Conservation (phyloP, 805 yeast species). For the Starmerella powellii region DNA sequence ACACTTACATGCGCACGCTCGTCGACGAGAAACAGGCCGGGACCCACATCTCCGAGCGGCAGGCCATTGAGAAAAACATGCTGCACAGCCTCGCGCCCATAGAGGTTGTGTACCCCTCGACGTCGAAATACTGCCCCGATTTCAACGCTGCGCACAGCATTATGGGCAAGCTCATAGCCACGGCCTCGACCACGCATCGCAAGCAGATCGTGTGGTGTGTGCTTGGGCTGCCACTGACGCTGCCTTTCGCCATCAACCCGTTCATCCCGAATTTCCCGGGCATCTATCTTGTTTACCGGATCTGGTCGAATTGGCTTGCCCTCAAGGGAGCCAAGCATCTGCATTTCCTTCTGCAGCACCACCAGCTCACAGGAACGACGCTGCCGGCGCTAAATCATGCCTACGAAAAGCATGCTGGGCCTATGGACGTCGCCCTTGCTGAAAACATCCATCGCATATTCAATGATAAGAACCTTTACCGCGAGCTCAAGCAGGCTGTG, state of each 20-base stretch:
- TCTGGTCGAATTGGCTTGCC: conserved; percentile 77
- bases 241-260: conserved; percentile 73
- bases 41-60: conserved; percentile 13
- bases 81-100: conserved; percentile 25
- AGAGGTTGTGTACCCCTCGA: conserved; percentile 39
- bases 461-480: conserved; percentile 6
- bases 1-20: conserved; percentile 44
- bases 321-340: conserved; percentile 61
- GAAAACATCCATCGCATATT: conserved; percentile 11
- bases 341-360: conserved; percentile 38
- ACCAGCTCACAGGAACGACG: conserved; percentile 30
- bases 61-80: conserved; percentile 17
- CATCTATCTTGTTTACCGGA: conserved; percentile 65
- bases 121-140: conserved; percentile 24
- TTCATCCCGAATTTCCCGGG: conserved; percentile 90
- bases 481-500: conserved; percentile 20
- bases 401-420: conserved; percentile 1
- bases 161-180: conserved; percentile 34
- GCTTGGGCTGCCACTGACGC: conserved; percentile 57
- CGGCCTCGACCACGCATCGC: conserved; percentile 42
- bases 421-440: conserved; percentile 5
- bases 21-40: conserved; percentile 28
- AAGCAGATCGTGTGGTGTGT: conserved; percentile 44
- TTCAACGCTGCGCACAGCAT: conserved; percentile 23
- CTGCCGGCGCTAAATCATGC: conserved; percentile 12